These are phyloP conservation scores for Neurospora tetraspora DNA, from an alignment of 495 filamentous ascomycete genomes.

Conservation along the genomic window DNA sequence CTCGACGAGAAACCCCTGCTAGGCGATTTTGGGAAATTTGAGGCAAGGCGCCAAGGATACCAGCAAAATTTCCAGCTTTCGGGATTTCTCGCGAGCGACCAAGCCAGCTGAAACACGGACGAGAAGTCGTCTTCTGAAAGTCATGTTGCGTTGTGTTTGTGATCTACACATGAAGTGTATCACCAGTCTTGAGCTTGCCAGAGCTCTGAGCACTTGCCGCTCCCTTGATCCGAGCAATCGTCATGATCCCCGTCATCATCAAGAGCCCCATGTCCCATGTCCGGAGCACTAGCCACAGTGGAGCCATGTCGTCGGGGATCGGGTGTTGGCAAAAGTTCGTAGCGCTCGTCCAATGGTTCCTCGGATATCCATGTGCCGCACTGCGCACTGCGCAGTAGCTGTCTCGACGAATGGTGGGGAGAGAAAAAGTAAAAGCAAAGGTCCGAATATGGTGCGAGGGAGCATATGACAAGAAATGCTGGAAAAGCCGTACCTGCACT, in stretches of 20 bases:
- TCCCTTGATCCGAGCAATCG: not conserved
- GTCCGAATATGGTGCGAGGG: not conserved
- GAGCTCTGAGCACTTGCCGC: not conserved
- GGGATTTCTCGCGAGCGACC: not conserved
- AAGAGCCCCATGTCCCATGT: not conserved
- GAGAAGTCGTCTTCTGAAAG: not conserved
- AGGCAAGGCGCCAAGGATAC: constrained; percentile 21
- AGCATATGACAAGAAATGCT: constrained; percentile 1
- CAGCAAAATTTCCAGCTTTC: not conserved
- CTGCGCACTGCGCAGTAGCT: not conserved
- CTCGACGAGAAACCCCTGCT: constrained; percentile 17
- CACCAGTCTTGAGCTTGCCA: not conserved
- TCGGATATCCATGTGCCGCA: not conserved
- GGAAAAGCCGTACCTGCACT: constrained; percentile 57
- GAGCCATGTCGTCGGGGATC: not conserved
- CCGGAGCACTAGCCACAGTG: not conserved
- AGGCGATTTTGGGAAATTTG: constrained; percentile 13
- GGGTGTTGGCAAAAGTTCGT: not conserved
- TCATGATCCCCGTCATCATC: not conserved
- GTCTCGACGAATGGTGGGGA: not conserved
- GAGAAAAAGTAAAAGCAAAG: not conserved
- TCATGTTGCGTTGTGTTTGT: not conserved
- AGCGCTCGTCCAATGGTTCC: not conserved
- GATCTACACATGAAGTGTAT: not conserved
- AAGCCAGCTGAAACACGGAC: not conserved